Evolutionary conservation across 306 rosid genomes (phyloP).

Genomic region (Quercus alba): DNA sequence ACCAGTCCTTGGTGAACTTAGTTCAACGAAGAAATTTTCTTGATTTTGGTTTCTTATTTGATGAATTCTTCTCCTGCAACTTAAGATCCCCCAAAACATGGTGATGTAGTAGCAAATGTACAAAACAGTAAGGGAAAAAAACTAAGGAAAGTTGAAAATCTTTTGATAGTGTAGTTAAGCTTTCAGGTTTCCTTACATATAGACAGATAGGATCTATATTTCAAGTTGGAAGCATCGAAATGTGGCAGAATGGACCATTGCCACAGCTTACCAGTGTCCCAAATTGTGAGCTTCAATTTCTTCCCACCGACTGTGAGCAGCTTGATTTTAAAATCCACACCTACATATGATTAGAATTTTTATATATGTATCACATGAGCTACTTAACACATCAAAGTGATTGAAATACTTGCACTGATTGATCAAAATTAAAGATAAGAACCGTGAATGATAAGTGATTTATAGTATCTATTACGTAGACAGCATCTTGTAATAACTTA

Average conservation of each 20-base stretch:
- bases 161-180: background rate
- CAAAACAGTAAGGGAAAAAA: background rate
- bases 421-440: background rate
- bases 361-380: background rate
- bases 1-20: background rate
- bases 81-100: background rate
- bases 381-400: background rate
- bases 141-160: background rate
- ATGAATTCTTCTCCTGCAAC: background rate
- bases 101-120: background rate
- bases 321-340: slow-evolving; percentile 98
- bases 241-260: background rate
- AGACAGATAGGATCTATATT: background rate
- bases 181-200: background rate
- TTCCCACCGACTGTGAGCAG: slow-evolving; percentile 72
- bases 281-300: slow-evolving; percentile 88
- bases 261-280: slow-evolving; percentile 80
- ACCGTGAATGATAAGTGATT: background rate
- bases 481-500: background rate
- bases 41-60: too few species aligned
- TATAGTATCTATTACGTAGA: background rate
- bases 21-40: background rate
- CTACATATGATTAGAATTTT: slow-evolving; percentile 32
- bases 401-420: background rate
- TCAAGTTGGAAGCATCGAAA: background rate